A percentile compares a stretch with the other conserved stretches of the same genome.
Evolutionary conservation across 345 rosid species (phyloP).

Genomic region (Cochlearia excelsa): DNA sequence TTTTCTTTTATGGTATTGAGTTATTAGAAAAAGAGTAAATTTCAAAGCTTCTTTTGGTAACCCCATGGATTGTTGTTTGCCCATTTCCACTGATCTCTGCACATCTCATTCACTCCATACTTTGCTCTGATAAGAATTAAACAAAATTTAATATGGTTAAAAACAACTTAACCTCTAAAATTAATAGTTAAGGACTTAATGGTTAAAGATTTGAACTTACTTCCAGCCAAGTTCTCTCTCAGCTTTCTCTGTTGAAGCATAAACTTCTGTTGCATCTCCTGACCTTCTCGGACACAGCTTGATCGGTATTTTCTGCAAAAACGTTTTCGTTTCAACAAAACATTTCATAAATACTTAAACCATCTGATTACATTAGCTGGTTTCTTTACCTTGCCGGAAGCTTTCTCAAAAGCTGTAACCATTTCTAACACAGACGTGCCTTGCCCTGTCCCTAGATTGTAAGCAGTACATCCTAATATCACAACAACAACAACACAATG

Average conservation of each 20-base stretch:
- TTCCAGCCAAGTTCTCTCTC: slow-evolving; percentile 89
- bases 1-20: slow-evolving; percentile 11
- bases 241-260: slow-evolving; percentile 78
- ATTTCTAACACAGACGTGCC: slow-evolving; percentile 77
- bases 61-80: slow-evolving; percentile 85
- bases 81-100: slow-evolving; percentile 97
- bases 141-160: not conserved
- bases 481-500: slow-evolving; percentile 12
- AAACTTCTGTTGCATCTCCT: slow-evolving; percentile 91
- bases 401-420: slow-evolving; percentile 90
- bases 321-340: slow-evolving; percentile 5
- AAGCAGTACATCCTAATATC: slow-evolving; percentile 64
- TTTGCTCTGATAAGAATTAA: slow-evolving; percentile 59
- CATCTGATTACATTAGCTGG: not conserved
- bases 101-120: slow-evolving; percentile 86
- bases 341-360: not conserved
- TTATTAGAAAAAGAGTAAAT: slow-evolving; percentile 6
- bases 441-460: slow-evolving; percentile 81
- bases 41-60: slow-evolving; percentile 53
- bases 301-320: slow-evolving; percentile 69
- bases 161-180: slow-evolving; percentile 1
- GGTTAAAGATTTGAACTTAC: slow-evolving; percentile 42
- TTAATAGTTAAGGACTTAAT: not conserved
- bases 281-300: slow-evolving; percentile 73
- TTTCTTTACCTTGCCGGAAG: slow-evolving; percentile 65